phyloP scores from a whole-genome alignment of 371 early-diverging fungal genomes.

The Smittium culicis region DNA sequence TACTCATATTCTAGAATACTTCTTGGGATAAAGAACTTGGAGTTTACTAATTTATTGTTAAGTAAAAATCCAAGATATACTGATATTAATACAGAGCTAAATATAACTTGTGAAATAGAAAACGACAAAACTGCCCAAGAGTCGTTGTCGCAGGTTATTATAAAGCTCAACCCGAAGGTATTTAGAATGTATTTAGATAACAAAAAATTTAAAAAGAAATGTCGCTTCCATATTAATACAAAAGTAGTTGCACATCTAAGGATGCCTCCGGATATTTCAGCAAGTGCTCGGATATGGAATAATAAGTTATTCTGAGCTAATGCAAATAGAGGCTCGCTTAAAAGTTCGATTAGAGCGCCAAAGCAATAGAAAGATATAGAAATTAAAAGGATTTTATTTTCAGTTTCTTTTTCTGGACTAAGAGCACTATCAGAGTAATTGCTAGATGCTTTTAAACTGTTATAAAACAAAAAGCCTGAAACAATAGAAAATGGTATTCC shows the following conservation, averaged over 20 bases:
- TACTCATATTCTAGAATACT: constrained; percentile 1
- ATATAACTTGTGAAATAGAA: constrained; percentile 60
- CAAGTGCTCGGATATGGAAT: constrained; percentile 58
- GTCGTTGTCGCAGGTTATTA: constrained; percentile 15
- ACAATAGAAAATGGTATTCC: constrained; percentile 45
- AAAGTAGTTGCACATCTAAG: constrained; percentile 41
- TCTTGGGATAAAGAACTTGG: constrained; percentile 1
- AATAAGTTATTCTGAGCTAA: constrained; percentile 51
- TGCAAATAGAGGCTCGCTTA: constrained; percentile 72
- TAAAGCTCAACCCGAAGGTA: neutral
- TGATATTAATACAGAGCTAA: constrained; percentile 37
- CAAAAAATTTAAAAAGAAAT: neutral
- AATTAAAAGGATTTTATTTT: constrained; percentile 34
- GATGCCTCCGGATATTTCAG: constrained; percentile 67
- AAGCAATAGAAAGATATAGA: constrained; percentile 49
- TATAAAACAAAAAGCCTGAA: constrained; percentile 32
- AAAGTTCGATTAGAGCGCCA: constrained; percentile 58
- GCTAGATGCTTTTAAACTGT: neutral
- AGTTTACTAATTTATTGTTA: neutral
- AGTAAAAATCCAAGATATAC: constrained; percentile 38
- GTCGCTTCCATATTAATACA: constrained; percentile 14
- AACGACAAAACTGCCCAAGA: constrained; percentile 52
- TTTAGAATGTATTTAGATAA: neutral
- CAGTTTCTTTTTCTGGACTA: neutral
- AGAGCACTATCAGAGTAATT: constrained; percentile 7